phyloP scores from a whole-genome alignment of 75 land plant genomes.

The Picea glauca region DNA sequence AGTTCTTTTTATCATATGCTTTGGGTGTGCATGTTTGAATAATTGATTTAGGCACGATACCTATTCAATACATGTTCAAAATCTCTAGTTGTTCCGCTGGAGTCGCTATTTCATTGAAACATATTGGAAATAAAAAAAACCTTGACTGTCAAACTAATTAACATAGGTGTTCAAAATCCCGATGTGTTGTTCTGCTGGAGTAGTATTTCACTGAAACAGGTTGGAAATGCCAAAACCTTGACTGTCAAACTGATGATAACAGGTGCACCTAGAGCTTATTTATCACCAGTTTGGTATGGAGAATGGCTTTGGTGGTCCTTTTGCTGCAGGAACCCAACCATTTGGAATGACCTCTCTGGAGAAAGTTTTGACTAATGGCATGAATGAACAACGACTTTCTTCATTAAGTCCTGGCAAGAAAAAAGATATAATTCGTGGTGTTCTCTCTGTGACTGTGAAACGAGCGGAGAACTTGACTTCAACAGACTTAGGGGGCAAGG shows the following conservation, averaged over 20 bases:
- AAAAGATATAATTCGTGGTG: conserved; percentile 75
- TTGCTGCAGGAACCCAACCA: conserved; percentile 12
- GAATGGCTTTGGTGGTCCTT: conserved; percentile 36
- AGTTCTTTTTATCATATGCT: too few relatives aligned
- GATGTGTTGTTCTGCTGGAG: conserved; percentile 3
- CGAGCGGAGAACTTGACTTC: conserved; percentile 80
- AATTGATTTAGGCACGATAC: background rate
- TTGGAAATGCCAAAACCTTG: background rate
- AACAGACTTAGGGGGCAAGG: conserved; percentile 63
- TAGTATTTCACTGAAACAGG: background rate
- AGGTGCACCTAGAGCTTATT: conserved; percentile 89
- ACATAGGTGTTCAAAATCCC: conserved; percentile 34
- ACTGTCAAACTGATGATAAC: conserved; percentile 5
- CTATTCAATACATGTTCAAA: conserved; percentile 34
- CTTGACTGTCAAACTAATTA: background rate
- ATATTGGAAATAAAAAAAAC: background rate
- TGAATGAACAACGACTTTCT: conserved; percentile 25
- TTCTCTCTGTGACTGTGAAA: conserved; percentile 81
- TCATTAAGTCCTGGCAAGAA: conserved; percentile 32
- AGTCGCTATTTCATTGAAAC: background rate
- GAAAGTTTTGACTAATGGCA: conserved; percentile 46
- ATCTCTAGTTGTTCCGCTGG: conserved; percentile 1
- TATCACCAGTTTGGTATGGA: conserved; percentile 58
- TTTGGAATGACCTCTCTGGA: conserved; percentile 71
- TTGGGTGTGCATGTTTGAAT: too few relatives aligned